Evolutionary conservation across 2,329 filamentous ascomycete genomes (phyloP).

Genomic region (Neofusicoccum parvum): DNA sequence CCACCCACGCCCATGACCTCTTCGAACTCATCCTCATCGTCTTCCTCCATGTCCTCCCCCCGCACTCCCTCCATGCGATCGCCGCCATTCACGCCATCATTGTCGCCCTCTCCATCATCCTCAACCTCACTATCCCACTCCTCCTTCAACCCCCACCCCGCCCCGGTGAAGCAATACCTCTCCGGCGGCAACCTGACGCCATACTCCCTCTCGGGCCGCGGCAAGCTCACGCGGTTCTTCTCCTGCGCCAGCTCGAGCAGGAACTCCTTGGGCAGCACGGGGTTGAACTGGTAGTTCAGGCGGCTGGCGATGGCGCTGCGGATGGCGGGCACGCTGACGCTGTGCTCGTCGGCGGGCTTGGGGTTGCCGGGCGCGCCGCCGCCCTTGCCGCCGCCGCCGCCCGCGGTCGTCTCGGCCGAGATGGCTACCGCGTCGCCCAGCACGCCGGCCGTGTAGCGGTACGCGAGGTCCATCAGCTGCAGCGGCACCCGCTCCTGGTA

Average conservation of each 20-base stretch:
- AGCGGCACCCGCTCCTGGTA: slow-evolving; percentile 83
- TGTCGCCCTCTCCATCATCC: slow-evolving; percentile 45
- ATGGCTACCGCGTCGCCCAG: slow-evolving; percentile 67
- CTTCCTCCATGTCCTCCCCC: slow-evolving; percentile 39
- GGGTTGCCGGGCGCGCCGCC: slow-evolving; percentile 29
- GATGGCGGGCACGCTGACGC: slow-evolving; percentile 66
- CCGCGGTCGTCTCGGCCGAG: slow-evolving; percentile 21
- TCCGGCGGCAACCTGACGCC: slow-evolving; percentile 64
- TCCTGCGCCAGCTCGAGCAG: slow-evolving; percentile 73
- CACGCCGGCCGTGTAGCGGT: slow-evolving; percentile 74
- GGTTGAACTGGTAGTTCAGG: slow-evolving; percentile 70
- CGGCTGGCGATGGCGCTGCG: slow-evolving; percentile 72
- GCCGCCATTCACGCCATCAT: slow-evolving; percentile 33
- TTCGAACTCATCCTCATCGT: slow-evolving; percentile 48
- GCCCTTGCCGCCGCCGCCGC: slow-evolving; percentile 18
- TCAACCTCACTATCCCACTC: slow-evolving; percentile 61
- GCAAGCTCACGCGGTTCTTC: slow-evolving; percentile 67
- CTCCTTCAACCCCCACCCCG: slow-evolving; percentile 59
- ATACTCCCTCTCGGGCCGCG: slow-evolving; percentile 58
- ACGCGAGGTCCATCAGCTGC: slow-evolving; percentile 82
- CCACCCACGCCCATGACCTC: slow-evolving; percentile 38
- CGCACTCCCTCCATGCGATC: slow-evolving; percentile 27
- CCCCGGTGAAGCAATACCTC: slow-evolving; percentile 62
- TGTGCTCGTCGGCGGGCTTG: slow-evolving; percentile 42
- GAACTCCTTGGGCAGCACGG: slow-evolving; percentile 70